A percentile compares a stretch with the other conserved stretches of the same genome.
Conservation (phyloP, 2,329 filamentous ascomycete species). For the Lasiodiplodia sp. region DNA sequence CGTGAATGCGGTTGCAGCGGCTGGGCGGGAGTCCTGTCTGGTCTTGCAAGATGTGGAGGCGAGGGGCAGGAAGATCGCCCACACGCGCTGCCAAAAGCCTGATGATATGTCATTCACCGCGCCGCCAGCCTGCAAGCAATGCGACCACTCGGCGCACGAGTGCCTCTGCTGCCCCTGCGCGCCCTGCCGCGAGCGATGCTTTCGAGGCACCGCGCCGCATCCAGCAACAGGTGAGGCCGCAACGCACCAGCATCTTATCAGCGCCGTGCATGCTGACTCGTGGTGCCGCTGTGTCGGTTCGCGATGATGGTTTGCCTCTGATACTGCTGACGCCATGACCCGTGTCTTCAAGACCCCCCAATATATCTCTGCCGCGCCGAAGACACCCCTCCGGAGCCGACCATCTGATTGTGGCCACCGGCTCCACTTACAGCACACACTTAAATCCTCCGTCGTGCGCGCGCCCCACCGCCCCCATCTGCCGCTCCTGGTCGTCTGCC, state of each 20-base stretch:
- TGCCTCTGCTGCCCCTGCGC: background rate
- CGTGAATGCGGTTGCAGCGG: constrained; percentile 15
- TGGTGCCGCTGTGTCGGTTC: constrained; percentile 9
- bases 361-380: background rate
- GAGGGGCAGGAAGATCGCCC: constrained; percentile 6
- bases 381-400: background rate
- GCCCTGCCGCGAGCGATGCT: background rate
- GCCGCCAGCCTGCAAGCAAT: constrained; percentile 4
- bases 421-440: constrained; percentile 20
- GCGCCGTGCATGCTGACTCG: background rate
- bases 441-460: constrained; percentile 7
- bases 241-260: constrained; percentile 5
- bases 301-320: background rate
- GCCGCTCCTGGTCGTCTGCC: constrained; percentile 12
- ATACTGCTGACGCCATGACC: background rate
- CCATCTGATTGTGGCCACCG: constrained; percentile 12
- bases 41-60: constrained; percentile 9
- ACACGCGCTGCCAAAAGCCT: constrained; percentile 7
- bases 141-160: background rate
- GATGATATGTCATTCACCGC: constrained; percentile 1
- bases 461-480: constrained; percentile 18
- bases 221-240: background rate
- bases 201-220: background rate
- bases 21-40: constrained; percentile 9
- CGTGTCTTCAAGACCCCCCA: background rate